A percentile compares a stretch with the other conserved stretches of the same genome.
Evolutionary conservation across 108 stramenopile species (phyloP).

Genomic region (Skeletonema menzelii): DNA sequence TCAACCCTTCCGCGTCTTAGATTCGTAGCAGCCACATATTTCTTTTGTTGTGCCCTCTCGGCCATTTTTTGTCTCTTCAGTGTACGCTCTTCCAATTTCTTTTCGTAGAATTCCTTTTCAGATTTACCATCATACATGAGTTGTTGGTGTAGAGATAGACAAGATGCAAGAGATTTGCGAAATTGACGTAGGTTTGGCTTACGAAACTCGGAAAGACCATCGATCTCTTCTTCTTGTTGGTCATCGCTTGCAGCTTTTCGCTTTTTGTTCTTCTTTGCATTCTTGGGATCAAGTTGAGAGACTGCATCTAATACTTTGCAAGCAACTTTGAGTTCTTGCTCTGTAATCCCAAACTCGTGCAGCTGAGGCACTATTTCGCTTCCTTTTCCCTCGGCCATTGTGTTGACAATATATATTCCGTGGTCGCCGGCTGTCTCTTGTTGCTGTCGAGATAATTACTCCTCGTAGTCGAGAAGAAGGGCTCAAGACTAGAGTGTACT

Average conservation of each 20-base stretch:
- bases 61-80: conserved; percentile 76
- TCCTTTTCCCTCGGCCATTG: background rate
- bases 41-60: conserved; percentile 59
- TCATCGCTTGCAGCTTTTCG: conserved; percentile 23
- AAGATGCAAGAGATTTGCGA: conserved; percentile 68
- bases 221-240: conserved; percentile 6
- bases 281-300: conserved; percentile 41
- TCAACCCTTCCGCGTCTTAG: conserved; percentile 74
- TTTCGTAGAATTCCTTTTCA: conserved; percentile 51
- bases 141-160: conserved; percentile 63
- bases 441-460: no score
- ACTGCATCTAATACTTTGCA: conserved; percentile 67
- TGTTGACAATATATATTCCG: background rate
- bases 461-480: no score
- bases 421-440: background rate
- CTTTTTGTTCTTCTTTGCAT: conserved; percentile 9
- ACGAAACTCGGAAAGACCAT: conserved; percentile 49
- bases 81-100: conserved; percentile 42
- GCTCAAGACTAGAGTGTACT: no score
- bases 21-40: conserved; percentile 71
- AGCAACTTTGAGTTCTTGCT: conserved; percentile 46
- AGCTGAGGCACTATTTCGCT: conserved; percentile 25
- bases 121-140: conserved; percentile 67
- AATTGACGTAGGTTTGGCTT: conserved; percentile 61
- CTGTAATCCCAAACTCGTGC: conserved; percentile 36